Base-by-base conservation (phyloP, 2,329 filamentous ascomycete species). In the Ophiostoma perfectum region DNA sequence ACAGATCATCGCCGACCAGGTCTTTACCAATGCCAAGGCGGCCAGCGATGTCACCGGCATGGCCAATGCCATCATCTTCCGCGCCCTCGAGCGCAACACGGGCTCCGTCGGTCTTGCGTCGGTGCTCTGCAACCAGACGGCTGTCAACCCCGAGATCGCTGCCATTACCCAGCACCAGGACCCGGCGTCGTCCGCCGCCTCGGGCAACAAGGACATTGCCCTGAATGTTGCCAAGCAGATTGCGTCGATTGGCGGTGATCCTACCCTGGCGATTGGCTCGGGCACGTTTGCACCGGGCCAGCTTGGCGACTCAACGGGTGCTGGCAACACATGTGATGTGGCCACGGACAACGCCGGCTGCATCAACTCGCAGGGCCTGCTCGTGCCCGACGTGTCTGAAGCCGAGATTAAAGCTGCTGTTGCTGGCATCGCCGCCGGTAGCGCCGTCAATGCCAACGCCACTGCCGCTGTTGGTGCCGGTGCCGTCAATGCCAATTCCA, bases 151-250 rank as follows among this genome's bases (percentile, higher is more conserved):
- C 5, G 87, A 90, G 78, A 88, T 90, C 73, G 83, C 81, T 47
- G 85, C 86, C 66, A 77, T 90, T 70, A 79, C 80, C 68, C 86
- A 88, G 77, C 88, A 90, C 77, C 87, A 90, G 78, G 88, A 90
- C 75, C 86, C 88, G 44, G 88, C 88, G 44, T 85, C 85, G 1
- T 74, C 80, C 3, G 82, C 82, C 58, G 87, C 87, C 9, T 81
- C 82, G 7, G 78, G 80, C 68, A 90, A 90, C 80, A 88, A 88
- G 78, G 78, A 81, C 45, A 84, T 89, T 72, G 82, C 84, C 64
- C 78, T 88, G 9, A 81, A 82, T 65, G 79, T 89, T 2, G 87
- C 87, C 27, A 78, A 79, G 66, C 85, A 89, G 77, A 84, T 90
- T 67, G 81, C 82, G 38, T 78, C 81, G 3, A 80, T 90, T 70